Evolutionary conservation across 108 stramenopile species (phyloP).

Genomic region (Fistulifera pelliculosa): DNA sequence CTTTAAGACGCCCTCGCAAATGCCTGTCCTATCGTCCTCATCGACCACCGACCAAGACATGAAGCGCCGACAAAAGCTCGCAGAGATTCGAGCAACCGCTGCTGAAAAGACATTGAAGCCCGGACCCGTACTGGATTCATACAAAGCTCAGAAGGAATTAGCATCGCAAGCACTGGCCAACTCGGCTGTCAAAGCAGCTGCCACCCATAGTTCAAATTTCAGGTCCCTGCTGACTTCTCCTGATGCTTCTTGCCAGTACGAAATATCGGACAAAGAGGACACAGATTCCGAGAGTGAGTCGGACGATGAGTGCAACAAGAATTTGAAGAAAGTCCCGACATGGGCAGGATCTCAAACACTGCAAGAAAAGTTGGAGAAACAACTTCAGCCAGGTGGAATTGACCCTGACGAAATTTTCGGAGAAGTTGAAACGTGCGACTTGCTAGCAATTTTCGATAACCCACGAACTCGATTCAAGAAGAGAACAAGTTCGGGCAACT

Average conservation of each 20-base stretch:
- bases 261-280: conserved; percentile 77
- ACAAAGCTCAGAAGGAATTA: too few relatives aligned
- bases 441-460: conserved; percentile 84
- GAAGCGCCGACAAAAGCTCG: too few relatives aligned
- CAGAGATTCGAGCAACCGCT: too few relatives aligned
- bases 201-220: too few relatives aligned
- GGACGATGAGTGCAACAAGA: conserved; percentile 39
- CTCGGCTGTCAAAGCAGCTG: too few relatives aligned
- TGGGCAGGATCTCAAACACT: conserved; percentile 69
- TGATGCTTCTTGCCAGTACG: conserved; percentile 26
- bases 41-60: too few relatives aligned
- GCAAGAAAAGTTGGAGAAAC: conserved; percentile 56
- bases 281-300: conserved; percentile 58
- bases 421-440: conserved; percentile 79
- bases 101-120: too few relatives aligned
- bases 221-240: too few relatives aligned
- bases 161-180: too few relatives aligned
- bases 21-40: too few relatives aligned
- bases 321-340: conserved; percentile 59
- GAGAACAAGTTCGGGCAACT: conserved; percentile 80
- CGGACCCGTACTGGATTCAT: too few relatives aligned
- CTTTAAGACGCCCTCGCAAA: too few relatives aligned
- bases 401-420: conserved; percentile 89
- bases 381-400: conserved; percentile 34
- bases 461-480: conserved; percentile 66